Conservation (phyloP, 495 filamentous ascomycete species). For the Pyrenula aspistea region DNA sequence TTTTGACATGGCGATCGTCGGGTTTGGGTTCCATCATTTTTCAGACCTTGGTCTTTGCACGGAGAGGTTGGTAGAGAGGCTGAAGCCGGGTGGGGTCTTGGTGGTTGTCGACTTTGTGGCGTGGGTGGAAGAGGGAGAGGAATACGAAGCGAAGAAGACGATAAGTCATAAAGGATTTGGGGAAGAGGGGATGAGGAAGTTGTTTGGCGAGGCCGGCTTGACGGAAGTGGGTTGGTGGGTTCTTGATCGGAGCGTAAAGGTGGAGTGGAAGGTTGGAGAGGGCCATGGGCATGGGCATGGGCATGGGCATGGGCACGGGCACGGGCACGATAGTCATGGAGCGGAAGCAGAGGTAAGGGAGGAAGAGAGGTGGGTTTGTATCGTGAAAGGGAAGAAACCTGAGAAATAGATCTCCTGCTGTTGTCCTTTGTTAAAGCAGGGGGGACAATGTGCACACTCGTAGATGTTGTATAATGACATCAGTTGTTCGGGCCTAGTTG, state of each 20-base stretch:
- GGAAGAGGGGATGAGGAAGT: slow-evolving; percentile 31
- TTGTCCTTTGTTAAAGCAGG: too few relatives aligned
- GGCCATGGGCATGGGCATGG: slow-evolving; percentile 6
- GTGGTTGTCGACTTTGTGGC: slow-evolving; percentile 54
- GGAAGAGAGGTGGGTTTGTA: not conserved
- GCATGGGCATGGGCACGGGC: not conserved
- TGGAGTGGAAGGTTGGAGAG: slow-evolving; percentile 13
- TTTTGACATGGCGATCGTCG: slow-evolving; percentile 54
- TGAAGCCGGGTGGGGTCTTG: slow-evolving; percentile 51
- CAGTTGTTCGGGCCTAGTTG: not conserved
- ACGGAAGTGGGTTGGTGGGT: slow-evolving; percentile 28
- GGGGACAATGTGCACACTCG: too few relatives aligned
- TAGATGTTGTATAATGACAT: not conserved
- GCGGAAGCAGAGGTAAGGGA: not conserved
- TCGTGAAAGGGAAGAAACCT: not conserved
- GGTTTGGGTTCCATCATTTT: slow-evolving; percentile 65
- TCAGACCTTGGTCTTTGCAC: slow-evolving; percentile 44
- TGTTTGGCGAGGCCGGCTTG: slow-evolving; percentile 41
- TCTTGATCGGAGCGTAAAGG: slow-evolving; percentile 13
- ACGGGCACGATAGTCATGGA: not conserved
- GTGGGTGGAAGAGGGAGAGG: slow-evolving; percentile 15
- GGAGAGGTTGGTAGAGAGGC: slow-evolving; percentile 39
- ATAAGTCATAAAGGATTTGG: slow-evolving; percentile 48
- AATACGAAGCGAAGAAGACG: slow-evolving; percentile 25
- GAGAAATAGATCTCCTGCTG: too few relatives aligned